Conservation (phyloP, 441 rosid species). For the Populus hybrid region DNA sequence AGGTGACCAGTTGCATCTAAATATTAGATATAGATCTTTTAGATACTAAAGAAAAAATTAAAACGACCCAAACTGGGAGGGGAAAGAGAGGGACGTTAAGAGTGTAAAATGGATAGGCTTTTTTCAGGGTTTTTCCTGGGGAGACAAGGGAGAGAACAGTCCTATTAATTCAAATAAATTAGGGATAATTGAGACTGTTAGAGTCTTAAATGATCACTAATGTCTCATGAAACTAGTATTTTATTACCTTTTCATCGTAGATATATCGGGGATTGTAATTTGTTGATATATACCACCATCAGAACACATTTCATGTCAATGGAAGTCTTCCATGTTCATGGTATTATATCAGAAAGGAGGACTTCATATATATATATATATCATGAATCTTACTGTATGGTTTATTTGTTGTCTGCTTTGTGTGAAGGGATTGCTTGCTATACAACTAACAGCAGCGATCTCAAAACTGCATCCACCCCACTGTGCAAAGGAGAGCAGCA, state of each 20-base stretch:
- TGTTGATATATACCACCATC: background rate
- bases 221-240: background rate
- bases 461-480: conserved; percentile 49
- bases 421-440: too few species aligned
- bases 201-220: background rate
- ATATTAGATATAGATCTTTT: too few species aligned
- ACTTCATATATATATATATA: background rate
- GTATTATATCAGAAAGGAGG: background rate
- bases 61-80: background rate
- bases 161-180: background rate
- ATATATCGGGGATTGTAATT: background rate
- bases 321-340: background rate
- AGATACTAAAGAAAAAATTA: too few species aligned
- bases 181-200: background rate
- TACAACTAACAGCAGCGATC: too few species aligned
- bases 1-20: too few species aligned
- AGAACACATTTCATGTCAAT: background rate
- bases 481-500: conserved; percentile 32
- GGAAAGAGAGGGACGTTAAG: background rate
- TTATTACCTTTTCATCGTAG: background rate
- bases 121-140: background rate
- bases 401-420: too few species aligned
- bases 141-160: background rate
- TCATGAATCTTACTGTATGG: too few species aligned
- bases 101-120: background rate